Base-by-base conservation (phyloP, 1,284 basidiomycete genomes). In the Peniophora sp. region DNA sequence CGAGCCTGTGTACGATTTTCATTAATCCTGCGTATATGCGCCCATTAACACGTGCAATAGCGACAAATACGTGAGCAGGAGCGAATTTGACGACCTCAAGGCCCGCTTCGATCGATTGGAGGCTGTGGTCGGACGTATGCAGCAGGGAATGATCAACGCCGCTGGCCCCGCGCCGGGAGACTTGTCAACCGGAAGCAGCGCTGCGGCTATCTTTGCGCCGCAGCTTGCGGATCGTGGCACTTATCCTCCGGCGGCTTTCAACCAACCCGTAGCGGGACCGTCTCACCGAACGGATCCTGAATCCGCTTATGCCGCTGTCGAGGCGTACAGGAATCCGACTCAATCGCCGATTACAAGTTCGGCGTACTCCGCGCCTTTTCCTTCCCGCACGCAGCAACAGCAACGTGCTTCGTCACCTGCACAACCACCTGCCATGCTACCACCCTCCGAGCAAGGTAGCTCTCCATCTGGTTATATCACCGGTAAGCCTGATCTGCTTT, bases 61-160 rank as follows among this genome's bases (percentile, higher is more conserved):
- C 58, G 79, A 80, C 57, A 79, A 79, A 55, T 80, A 79, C 55
- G 75, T 81, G 46, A 74, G 71, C 16, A 68, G 77, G 16, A 58
- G 66, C 32, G 78, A 80, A 52, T 78, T 74, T 55, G 79, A 80
- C 10, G 73, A 78, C 17, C 68, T 80, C 54, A 74, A 65, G 56
- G 53, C 64, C 32, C 63, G 67, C 50, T 50, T 76, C 45, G 65
- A 68, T 34, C 63, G 63, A 41, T 63, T 76, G n/a, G 72, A 77
- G 59, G 55, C 61, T n/a, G 25, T 62, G 23, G 50, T 65, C 39
- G 43, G 52, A 32, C 57, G 61, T 50, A 52, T 61, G 48, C n/a
- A n/a, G n/a, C n/a, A 39, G 39, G 24, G 46, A 17, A 25, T 27
- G 48, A 8, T 25, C 22, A 34, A 50, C 45, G 27, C 27, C 27